phyloP scores from a whole-genome alignment of 805 yeast species.

The Ogataea dorogensis region DNA sequence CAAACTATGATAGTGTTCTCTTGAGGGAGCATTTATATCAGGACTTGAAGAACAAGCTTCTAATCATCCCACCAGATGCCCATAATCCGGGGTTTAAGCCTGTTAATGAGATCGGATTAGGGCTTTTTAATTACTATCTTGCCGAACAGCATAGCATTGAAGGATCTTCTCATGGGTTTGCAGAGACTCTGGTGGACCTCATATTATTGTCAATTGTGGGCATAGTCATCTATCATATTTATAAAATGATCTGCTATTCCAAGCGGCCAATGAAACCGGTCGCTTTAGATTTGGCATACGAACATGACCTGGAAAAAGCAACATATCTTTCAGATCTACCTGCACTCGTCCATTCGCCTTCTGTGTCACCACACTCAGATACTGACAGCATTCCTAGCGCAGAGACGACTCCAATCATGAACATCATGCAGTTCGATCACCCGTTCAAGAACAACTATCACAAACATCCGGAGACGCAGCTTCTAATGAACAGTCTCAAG shows the following conservation, averaged over 20 bases:
- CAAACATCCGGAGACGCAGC: constrained; percentile 5
- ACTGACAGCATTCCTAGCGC: constrained; percentile 10
- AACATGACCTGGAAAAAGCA: constrained; percentile 11
- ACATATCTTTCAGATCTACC: constrained; percentile 6
- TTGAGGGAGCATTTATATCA: constrained; percentile 35
- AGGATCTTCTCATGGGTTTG: constrained; percentile 4
- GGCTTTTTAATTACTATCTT: constrained; percentile 29
- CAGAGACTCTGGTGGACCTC: constrained; percentile 8
- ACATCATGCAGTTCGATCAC: constrained; percentile 14
- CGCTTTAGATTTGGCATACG: neutral
- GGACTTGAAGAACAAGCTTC: constrained; percentile 23
- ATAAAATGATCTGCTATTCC: neutral
- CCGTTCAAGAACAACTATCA: constrained; percentile 8
- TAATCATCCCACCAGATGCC: constrained; percentile 31
- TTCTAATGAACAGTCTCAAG: constrained; percentile 20
- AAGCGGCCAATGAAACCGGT: constrained; percentile 4
- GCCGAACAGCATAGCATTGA: constrained; percentile 14
- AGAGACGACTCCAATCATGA: constrained; percentile 12
- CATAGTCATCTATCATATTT: constrained; percentile 3
- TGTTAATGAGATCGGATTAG: constrained; percentile 32
- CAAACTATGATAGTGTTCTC: constrained; percentile 33
- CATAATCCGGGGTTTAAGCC: constrained; percentile 29
- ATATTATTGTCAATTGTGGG: constrained; percentile 3
- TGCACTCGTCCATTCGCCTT: constrained; percentile 12
- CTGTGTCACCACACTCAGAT: constrained; percentile 8